Percentiles rank a stretch among this genome's conserved stretches.
phyloP scores from a whole-genome alignment of 768 basidiomycete genomes.

The Tulasnella sp. region DNA sequence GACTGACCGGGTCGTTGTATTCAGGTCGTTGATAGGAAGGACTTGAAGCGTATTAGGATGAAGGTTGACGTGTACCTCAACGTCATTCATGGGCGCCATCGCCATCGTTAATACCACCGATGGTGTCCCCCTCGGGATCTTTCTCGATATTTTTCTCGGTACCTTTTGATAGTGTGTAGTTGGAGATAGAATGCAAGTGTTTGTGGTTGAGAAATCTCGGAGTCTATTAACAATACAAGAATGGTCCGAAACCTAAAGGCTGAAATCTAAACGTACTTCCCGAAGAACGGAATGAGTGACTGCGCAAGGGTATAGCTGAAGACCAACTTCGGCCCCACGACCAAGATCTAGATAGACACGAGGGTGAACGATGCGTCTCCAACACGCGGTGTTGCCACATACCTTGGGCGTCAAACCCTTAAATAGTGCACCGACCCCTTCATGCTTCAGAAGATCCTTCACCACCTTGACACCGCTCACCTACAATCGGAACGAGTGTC shows the following conservation, averaged over 20 bases:
- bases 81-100: neutral
- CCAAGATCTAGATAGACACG: slow-evolving; percentile 51
- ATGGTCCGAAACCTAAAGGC: neutral
- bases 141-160: too few species aligned
- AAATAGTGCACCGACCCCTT: slow-evolving; percentile 78
- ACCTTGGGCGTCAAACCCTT: slow-evolving; percentile 98
- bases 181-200: neutral
- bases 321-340: slow-evolving; percentile 94
- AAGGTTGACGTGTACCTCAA: slow-evolving; percentile 6
- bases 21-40: slow-evolving; percentile 9
- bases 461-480: slow-evolving; percentile 60
- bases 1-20: neutral
- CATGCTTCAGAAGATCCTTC: slow-evolving; percentile 73
- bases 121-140: neutral
- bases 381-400: slow-evolving; percentile 15
- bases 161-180: too few species aligned
- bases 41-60: slow-evolving; percentile 5
- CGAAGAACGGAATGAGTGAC: slow-evolving; percentile 84
- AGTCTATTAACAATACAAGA: slow-evolving; percentile 1
- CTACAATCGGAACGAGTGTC: slow-evolving; percentile 19
- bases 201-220: neutral
- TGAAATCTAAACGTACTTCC: slow-evolving; percentile 49
- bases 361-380: neutral
- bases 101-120: neutral
- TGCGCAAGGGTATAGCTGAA: slow-evolving; percentile 98